Evolutionary conservation across 169 alveolate species (phyloP), one percentile per base, ranked within the genome.

Genomic region (Cryptosporidium bovis): DNA sequence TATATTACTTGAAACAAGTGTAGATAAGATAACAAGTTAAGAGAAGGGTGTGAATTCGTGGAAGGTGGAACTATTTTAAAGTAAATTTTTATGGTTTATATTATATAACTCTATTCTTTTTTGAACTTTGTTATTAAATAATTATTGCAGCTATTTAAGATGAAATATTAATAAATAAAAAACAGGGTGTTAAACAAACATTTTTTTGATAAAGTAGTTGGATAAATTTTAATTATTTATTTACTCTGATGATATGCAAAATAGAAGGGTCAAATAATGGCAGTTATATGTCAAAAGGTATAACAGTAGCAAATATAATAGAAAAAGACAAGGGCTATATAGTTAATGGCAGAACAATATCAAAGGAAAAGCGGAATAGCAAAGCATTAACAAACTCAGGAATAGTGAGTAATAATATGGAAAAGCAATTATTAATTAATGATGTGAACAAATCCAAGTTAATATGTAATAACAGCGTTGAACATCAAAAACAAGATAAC

Each of bases 191-290:
- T 20, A 53, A 24, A 24, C 0, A 24, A 24, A 24, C 27, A 24
- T 24, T 0, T 24, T 24, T 24, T 24, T 24, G 27, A 24, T 24
- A 24, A 13, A 53, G 29, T 53, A n/a, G 7, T 3, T n/a, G 7
- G 6, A n/a, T 53, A 53, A 20, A 53, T 53, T 4, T 7, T 20
- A 53, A 12, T 0, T 53, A 53, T n/a, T 51, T 51, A 51, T n/a
- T 77, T 36, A 44, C 18, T 77, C 64, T 77, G 33, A 77, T 77
- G 87, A 77, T 77, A 77, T 77, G 87, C 64, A 46, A 60, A 62
- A 29, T 62, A 29, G 87, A 50, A 16, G 69, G 64, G 46, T n/a
- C 33, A 18, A 46, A 77, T 13, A 66, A 60, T 46, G 87, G 87
- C 48, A 60, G 48, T 60, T 69, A 53, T 55, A 66, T 69, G 24